phyloP scores from a whole-genome alignment of 2,329 filamentous ascomycete species.

The Colletotrichum sp. region DNA sequence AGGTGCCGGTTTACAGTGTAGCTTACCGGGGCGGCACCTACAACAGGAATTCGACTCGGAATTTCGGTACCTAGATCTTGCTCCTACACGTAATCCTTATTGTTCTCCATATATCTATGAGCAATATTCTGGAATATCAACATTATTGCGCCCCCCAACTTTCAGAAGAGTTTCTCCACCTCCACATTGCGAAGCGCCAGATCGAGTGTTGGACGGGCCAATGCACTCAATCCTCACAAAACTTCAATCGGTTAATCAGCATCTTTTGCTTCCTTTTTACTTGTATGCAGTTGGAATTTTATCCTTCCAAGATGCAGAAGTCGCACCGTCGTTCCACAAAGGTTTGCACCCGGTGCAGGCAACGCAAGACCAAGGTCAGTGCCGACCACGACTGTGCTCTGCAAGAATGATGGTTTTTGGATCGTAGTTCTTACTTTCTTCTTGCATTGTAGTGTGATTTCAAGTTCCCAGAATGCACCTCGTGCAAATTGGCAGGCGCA shows the following conservation, averaged over 20 bases:
- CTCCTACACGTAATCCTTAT: accelerated
- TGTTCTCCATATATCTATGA: background rate
- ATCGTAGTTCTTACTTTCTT: background rate
- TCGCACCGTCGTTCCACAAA: background rate
- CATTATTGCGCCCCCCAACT: accelerated
- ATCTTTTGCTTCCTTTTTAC: too few species aligned
- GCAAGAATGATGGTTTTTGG: background rate
- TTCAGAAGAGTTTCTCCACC: too few species aligned
- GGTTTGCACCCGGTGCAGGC: background rate
- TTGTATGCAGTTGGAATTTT: background rate
- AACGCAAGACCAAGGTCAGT: background rate
- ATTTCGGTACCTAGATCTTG: background rate
- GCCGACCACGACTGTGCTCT: background rate
- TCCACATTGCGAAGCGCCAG: too few species aligned
- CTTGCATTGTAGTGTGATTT: background rate
- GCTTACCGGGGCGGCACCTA: background rate
- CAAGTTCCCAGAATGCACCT: background rate
- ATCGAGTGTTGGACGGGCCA: too few species aligned
- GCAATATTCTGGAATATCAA: background rate
- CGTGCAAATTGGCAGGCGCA: background rate
- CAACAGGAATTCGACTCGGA: background rate
- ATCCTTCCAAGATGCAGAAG: background rate
- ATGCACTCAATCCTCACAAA: too few species aligned
- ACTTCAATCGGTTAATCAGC: too few species aligned
- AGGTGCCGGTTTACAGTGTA: background rate